Evolutionary conservation across 768 basidiomycete genomes (phyloP), one percentile per base, ranked within the genome.

Genomic region (Suillus tomentosus): DNA sequence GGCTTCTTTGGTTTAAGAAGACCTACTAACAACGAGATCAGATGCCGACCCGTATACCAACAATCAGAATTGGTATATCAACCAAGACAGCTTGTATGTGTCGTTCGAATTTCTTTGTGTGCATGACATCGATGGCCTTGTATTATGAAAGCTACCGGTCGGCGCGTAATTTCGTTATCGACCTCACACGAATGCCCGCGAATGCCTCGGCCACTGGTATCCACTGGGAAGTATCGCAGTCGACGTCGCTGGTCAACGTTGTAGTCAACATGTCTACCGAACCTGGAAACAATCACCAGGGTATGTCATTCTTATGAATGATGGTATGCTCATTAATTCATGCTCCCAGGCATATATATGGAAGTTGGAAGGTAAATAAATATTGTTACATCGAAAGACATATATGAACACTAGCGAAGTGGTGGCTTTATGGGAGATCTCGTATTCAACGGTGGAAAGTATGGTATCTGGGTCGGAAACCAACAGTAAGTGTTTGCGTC

Each of bases 161-260:
- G 22, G 80, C 90, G 48, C 77, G 89, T 65, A 90, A 92, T 75
- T 84, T 92, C 63, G 77, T 89, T 58, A 88, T 92, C 67, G 90
- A 91, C 71, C 66, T 78, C 19, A 73, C 73, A 14, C 69, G 68
- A 39, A 81, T 87, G 47, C 83, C 88, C 24, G 76, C 86, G 5
- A 67, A 73, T 19, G 76, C 77, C 7, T 70, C 70, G 61, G 88
- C 85, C 43, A 89, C 85, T 22, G 89, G 87, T 27, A 77, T 92
- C 34, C 90, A 92, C 66, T 92, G 90, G 90, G 89, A 92, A 75
- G 86, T 91, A 17, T 82, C 90, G 3, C 90, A 92, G 73, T 85
- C 87, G 2, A 91, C 90, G 0, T 88, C 87, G 0, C 77, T 92
- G 62, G 80, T 86, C 66, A 91, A 92, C 70, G 82, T 92, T 54